Base-by-base conservation (phyloP, 2,329 filamentous ascomycete species). In the Microascus cirrosus region DNA sequence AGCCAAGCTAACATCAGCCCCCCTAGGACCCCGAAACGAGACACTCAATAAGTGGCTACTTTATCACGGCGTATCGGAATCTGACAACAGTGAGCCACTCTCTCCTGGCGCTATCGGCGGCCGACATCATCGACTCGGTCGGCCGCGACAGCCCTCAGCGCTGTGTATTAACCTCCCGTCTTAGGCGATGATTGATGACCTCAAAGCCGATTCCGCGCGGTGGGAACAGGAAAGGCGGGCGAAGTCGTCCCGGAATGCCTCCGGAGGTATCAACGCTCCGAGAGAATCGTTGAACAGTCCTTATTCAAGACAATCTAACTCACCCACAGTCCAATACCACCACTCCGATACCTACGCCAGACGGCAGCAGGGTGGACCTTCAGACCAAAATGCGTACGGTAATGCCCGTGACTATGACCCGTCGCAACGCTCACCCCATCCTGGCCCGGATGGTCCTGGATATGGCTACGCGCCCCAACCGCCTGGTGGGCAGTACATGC, bases 31-130 rank as follows among this genome's bases (percentile, higher is more conserved):
- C 78, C 22, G 70, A 77, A 64, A 80, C 70, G 59, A 76, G 80
- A 63, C 80, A 87, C 73, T 75, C 81, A 62, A 83, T 84, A 61
- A 79, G 83, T 66, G 87, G 87, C 64, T 91, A 87, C 74, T 89
- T 83, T 71, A 89, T 91, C 69, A 89, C 84, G 54, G 87, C 86
- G 61, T 91, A 91, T 72, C 82, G 87, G 62, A 89, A 90, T 68
- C 73, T 91, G 67, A 91, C 87, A 64, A 85, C 85, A 66, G 87
- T 90, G 79, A 75, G 85, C 74, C 53, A 7, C 32, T 8, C 39
- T 58, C 25, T 20, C 28, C 53, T 8, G 15, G 36, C 39, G 15
- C 28, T 25, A 35, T 52, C n/a, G 15, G 8, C 12, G 22, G 45
- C 45, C 20, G 22, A 8, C 45, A 12, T 1, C 6, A 24, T 12